Conservation (phyloP, 441 rosid species). For the Erodium trifolium region DNA sequence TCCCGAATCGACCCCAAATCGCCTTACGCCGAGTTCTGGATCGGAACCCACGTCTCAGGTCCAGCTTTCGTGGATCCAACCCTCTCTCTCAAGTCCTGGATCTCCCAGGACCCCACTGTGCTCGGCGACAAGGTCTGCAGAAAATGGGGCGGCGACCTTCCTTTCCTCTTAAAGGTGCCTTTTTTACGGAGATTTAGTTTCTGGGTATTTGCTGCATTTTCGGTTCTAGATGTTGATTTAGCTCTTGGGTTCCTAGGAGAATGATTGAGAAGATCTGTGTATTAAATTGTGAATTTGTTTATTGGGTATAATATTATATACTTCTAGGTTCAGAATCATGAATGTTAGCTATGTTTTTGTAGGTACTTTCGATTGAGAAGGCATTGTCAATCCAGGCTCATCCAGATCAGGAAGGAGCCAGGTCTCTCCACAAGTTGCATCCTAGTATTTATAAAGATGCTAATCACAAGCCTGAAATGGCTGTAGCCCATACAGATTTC, state of each 20-base stretch:
- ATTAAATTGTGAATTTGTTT: not conserved
- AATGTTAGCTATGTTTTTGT: not conserved
- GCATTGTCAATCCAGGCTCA: conserved; percentile 32
- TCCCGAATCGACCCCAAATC: conserved; percentile 14
- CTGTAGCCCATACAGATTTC: conserved; percentile 29
- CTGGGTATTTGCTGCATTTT: not conserved
- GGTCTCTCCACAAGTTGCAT: conserved; percentile 20
- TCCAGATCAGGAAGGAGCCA: conserved; percentile 30
- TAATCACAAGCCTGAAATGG: conserved; percentile 37
- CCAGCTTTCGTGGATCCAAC: conserved; percentile 21
- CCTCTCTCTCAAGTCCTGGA: conserved; percentile 22
- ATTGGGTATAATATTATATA: not conserved
- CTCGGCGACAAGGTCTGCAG: conserved; percentile 26
- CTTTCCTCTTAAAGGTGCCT: conserved; percentile 31
- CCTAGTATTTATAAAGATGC: conserved; percentile 29
- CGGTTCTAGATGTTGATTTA: not conserved
- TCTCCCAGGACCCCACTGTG: conserved; percentile 20
- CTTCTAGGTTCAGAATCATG: not conserved
- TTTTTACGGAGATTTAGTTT: not conserved
- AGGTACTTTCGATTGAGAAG: conserved; percentile 33
- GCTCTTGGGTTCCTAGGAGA: not conserved
- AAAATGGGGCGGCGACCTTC: conserved; percentile 34
- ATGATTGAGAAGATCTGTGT: not conserved
- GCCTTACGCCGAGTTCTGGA: conserved; percentile 46
- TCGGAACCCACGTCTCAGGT: conserved; percentile 44